Percentiles rank a stretch among this genome's conserved stretches.
Evolutionary conservation across 2,329 filamentous ascomycete genomes (phyloP).

Genomic region (Aspergillus texensis): DNA sequence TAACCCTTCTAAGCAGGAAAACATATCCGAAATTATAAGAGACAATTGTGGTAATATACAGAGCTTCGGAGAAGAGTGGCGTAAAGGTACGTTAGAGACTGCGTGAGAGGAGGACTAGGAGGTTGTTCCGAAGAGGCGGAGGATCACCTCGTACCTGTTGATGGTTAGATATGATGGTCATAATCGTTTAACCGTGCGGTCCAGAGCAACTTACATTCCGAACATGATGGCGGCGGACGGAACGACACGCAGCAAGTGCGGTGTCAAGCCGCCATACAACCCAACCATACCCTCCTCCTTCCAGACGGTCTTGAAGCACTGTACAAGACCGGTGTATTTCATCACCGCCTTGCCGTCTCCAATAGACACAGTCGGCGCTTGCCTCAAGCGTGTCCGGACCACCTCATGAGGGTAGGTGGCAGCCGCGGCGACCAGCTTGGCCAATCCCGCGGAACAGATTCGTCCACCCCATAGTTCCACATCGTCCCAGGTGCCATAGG

Average conservation of each 20-base stretch:
- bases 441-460: conserved; percentile 66
- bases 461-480: conserved; percentile 1
- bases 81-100: not conserved
- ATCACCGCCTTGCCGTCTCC: conserved; percentile 62
- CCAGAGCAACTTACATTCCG: conserved; percentile 65
- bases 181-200: not conserved
- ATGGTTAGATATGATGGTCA: conserved; percentile 36
- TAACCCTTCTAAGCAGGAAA: conserved; percentile 1
- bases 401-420: conserved; percentile 93
- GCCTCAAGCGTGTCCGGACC: conserved; percentile 79
- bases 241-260: conserved; percentile 87
- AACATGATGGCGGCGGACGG: conserved; percentile 97
- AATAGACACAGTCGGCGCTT: conserved; percentile 81
- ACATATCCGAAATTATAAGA: not conserved
- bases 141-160: conserved; percentile 38
- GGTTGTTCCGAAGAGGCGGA: conserved; percentile 38
- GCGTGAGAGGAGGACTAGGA: conserved; percentile 21
- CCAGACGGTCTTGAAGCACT: conserved; percentile 86
- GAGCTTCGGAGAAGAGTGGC: not conserved
- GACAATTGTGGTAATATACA: not conserved
- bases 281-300: conserved; percentile 84
- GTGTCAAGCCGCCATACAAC: conserved; percentile 87
- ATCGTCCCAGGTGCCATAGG: conserved; percentile 69
- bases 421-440: conserved; percentile 82
- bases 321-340: conserved; percentile 85